Percentiles rank a stretch among this genome's conserved stretches.
These are phyloP conservation scores for Aspergillus viridinutans DNA, from an alignment of 2,329 filamentous ascomycete species.

Conservation along the genomic window DNA sequence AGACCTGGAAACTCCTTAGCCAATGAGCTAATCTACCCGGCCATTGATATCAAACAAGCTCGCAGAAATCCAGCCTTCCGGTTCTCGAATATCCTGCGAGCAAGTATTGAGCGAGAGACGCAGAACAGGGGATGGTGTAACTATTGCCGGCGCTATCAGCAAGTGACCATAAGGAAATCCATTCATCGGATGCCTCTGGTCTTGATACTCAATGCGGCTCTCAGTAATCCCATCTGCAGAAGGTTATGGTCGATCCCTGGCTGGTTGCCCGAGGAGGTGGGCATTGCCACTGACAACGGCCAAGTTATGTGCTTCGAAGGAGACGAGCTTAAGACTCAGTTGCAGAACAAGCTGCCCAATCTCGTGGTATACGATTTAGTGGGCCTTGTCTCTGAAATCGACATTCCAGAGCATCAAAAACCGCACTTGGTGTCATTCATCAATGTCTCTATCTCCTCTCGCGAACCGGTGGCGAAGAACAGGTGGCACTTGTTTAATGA, in stretches of 20 bases:
- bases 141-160: slow-evolving; percentile 85
- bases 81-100: slow-evolving; percentile 90
- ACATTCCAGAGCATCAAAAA: slow-evolving; percentile 78
- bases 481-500: slow-evolving; percentile 98
- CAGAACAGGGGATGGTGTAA: slow-evolving; percentile 91
- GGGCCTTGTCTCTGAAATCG: slow-evolving; percentile 84
- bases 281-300: slow-evolving; percentile 83
- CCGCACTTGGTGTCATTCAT: slow-evolving; percentile 88
- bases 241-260: slow-evolving; percentile 79
- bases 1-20: slow-evolving; percentile 74
- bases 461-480: slow-evolving; percentile 52
- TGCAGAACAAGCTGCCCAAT: slow-evolving; percentile 73
- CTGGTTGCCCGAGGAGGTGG: slow-evolving; percentile 92
- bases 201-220: slow-evolving; percentile 79
- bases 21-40: slow-evolving; percentile 80
- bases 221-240: slow-evolving; percentile 66
- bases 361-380: slow-evolving; percentile 89
- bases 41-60: slow-evolving; percentile 48
- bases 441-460: slow-evolving; percentile 60
- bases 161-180: slow-evolving; percentile 76
- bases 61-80: slow-evolving; percentile 48
- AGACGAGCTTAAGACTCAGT: slow-evolving; percentile 74
- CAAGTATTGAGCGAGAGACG: slow-evolving; percentile 83
- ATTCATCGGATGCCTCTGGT: slow-evolving; percentile 78
- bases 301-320: slow-evolving; percentile 95